These are phyloP conservation scores for Wickerhamiella qilinensis DNA, from an alignment of 805 yeast species.

Conservation along the genomic window DNA sequence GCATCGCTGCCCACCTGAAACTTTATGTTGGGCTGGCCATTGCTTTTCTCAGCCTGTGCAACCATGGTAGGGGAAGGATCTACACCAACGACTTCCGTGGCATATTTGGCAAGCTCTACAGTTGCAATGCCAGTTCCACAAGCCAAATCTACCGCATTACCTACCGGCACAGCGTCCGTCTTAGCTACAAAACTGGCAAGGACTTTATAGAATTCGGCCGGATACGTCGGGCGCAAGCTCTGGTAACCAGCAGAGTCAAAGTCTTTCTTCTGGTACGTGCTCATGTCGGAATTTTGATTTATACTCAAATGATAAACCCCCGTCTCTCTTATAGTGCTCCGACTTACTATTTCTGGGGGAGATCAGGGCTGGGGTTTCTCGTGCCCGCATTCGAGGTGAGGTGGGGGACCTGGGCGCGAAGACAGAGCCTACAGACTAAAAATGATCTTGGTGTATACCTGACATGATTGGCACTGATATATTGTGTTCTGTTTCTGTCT, in stretches of 20 bases:
- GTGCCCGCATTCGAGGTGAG: too few relatives aligned
- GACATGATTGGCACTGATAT: too few relatives aligned
- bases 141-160: slow-evolving; percentile 50
- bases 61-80: slow-evolving; percentile 50
- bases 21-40: slow-evolving; percentile 2
- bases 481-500: too few relatives aligned
- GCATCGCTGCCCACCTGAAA: slow-evolving; percentile 11
- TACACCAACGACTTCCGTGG: slow-evolving; percentile 40
- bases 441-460: too few relatives aligned
- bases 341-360: too few relatives aligned
- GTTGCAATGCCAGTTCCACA: slow-evolving; percentile 74
- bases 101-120: slow-evolving; percentile 30
- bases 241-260: slow-evolving; percentile 39
- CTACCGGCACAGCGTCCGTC: slow-evolving; percentile 2
- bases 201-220: slow-evolving; percentile 29
- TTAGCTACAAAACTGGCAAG: slow-evolving; percentile 22
- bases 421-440: too few relatives aligned
- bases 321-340: too few relatives aligned
- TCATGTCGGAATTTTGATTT: slow-evolving; percentile 31
- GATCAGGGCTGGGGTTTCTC: too few relatives aligned
- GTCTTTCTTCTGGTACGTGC: slow-evolving; percentile 37
- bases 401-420: too few relatives aligned
- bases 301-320: too few relatives aligned
- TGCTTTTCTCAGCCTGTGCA: slow-evolving; percentile 14
- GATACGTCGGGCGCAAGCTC: slow-evolving; percentile 48